Base-by-base conservation (phyloP, 257 asterid species). In the Petunia secreta region DNA sequence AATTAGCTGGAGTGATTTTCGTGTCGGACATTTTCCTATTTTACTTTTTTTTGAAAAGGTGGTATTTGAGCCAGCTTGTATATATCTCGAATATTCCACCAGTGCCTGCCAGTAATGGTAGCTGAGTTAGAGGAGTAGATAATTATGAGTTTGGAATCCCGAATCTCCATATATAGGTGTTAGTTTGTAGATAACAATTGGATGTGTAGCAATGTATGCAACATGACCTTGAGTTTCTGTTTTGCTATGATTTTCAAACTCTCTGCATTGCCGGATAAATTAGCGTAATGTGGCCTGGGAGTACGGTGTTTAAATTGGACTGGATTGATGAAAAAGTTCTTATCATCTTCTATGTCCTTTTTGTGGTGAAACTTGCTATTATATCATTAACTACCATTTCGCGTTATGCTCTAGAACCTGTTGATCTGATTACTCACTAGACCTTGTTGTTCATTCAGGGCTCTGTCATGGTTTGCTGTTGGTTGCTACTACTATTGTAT, bases 401-500 rank as follows among this genome's bases (percentile, higher is more conserved):
- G 2, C 7, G 38, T 81, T 54, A 5, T 13, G 25, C 46, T 68
- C 63, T 53, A 9, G 60, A 46, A 52, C 82, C 37, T 64, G 6
- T 82, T 41, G 41, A 57, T 68, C 80, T 75, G 65, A 80, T 65
- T 83, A 62, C 80, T 78, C 79, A 65, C 50, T 81, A 48, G 63
- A 78, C 44, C 59, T 75, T 87, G 85, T 80, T 82, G 10, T 78
- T 80, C 83, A 6, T 90, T 79, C 90, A 96, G 99, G 91, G 96
- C 98, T 53, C 86, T 96, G 75, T 92, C 99, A 79, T 96, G 99
- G 99, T 96, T 94, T 81, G 97, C 99, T 57, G 99, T 96, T 65
- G 98, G 99, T 78, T 96, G 97, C 89, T 96, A 96, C 91, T 96
- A 96, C 90, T 94, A 85, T 82, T 92, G 98, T 87, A 93, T 91